Conservation (phyloP, 345 rosid species). For the Bruguiera gymnorhiza region DNA sequence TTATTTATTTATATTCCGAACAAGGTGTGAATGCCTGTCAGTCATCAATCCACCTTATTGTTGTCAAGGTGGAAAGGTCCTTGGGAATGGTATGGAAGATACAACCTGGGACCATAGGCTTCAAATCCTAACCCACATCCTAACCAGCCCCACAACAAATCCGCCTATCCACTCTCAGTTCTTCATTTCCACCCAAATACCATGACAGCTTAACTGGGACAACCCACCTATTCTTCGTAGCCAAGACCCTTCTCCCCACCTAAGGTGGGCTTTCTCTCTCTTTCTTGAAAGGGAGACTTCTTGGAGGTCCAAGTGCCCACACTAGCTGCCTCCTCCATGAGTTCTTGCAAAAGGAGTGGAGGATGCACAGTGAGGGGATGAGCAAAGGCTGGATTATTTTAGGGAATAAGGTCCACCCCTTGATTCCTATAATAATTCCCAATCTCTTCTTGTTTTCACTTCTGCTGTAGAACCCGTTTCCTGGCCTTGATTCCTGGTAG, state of each 20-base stretch:
- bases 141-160: conserved; percentile 46
- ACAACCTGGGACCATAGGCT: conserved; percentile 41
- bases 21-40: too few relatives aligned
- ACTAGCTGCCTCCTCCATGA: conserved; percentile 67
- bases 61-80: too few relatives aligned
- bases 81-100: conserved; percentile 21
- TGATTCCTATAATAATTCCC: conserved; percentile 54
- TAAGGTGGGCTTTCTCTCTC: conserved; percentile 50
- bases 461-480: conserved; percentile 54
- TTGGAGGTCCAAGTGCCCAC: conserved; percentile 77
- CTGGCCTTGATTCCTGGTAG: conserved; percentile 16
- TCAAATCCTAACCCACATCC: conserved; percentile 51
- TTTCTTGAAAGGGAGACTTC: conserved; percentile 60
- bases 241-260: conserved; percentile 30
- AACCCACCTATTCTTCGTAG: conserved; percentile 62
- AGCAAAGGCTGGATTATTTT: conserved; percentile 44
- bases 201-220: conserved; percentile 64
- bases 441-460: conserved; percentile 52
- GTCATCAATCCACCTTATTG: conserved; percentile 1
- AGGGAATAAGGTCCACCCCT: conserved; percentile 51
- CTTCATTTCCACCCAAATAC: conserved; percentile 47
- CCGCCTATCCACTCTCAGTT: conserved; percentile 52
- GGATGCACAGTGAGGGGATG: conserved; percentile 68
- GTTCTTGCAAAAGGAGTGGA: conserved; percentile 60
- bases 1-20: too few relatives aligned